Evolutionary conservation across 345 rosid species (phyloP).

Genomic region (Eucalyptus albens): DNA sequence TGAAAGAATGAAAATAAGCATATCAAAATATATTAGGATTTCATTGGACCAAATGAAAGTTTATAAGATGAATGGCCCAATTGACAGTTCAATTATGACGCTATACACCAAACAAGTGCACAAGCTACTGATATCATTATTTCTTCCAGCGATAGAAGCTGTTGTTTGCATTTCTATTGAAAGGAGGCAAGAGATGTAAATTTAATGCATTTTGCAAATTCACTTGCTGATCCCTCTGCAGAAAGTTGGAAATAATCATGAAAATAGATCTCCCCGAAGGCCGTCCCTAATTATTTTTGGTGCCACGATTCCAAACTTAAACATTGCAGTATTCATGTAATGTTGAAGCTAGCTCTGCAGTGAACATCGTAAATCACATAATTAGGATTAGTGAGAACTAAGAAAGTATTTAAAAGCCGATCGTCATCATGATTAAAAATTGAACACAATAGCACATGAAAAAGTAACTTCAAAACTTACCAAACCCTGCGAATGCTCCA

Average conservation of each 20-base stretch:
- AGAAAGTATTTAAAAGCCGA: background rate
- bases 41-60: background rate
- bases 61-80: background rate
- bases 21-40: background rate
- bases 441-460: background rate
- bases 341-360: background rate
- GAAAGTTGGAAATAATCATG: background rate
- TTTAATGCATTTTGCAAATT: background rate
- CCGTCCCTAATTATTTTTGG: background rate
- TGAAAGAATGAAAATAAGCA: background rate
- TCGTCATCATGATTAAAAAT: background rate
- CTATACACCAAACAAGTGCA: background rate
- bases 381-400: background rate
- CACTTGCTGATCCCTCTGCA: background rate
- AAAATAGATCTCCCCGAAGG: background rate
- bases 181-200: background rate
- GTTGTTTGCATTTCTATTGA: background rate
- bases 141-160: background rate
- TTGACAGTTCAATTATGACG: background rate
- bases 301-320: background rate
- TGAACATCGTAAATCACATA: background rate
- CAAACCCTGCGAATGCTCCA: background rate
- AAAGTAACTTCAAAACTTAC: background rate
- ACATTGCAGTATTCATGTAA: background rate
- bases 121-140: background rate